Evolutionary conservation across 495 filamentous ascomycete species (phyloP), one percentile per base, ranked within the genome.

Genomic region (Penicillium desertorum): DNA sequence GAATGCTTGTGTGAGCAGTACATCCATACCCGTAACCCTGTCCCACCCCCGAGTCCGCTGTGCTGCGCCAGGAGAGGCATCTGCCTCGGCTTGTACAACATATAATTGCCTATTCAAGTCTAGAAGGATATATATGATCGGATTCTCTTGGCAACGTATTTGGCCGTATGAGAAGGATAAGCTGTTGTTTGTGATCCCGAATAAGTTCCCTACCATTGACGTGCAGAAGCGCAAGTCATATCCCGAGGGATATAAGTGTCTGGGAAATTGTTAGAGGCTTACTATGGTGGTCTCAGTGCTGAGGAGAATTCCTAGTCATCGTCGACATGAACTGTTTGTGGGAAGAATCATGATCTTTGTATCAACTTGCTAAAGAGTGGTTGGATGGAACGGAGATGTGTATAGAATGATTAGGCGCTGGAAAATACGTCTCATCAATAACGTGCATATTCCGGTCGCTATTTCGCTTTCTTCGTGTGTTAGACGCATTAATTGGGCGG

Each of bases 1-100:
- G 70, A 84, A 88, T 12, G 81, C 87, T 74, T 88, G 87, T 63
- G 88, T 83, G 2, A 83, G 79, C 16, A 91, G 74, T 6, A 91
- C 80, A 61, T 89, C 88, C 17, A 89, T 64, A 5, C 87, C 87
- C 59, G 88, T 83, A 45, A 88, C 80, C 16, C 82, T 83, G 1
- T 82, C 74, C 86, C 86, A 91, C 0, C 77, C 79, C 72, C 73
- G 0, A 75, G 76, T 36, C 74, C 71, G 54, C n/a, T 50, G 58
- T 73, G 78, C 43, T 73, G 71, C 44, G 54, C 55, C 9, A 88
- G 75, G 0, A 90, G 68, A 0, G 86, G 83, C 2, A 85, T 90
- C 46, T 82, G 72, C 4, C 83, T 68, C 6, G 85, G 85, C 57
- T 86, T 79, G 63, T 91, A 89, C 14, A 86, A 83, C 53, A 88